phyloP scores from a whole-genome alignment of 1,284 basidiomycete genomes.

The Boletus smithii region DNA sequence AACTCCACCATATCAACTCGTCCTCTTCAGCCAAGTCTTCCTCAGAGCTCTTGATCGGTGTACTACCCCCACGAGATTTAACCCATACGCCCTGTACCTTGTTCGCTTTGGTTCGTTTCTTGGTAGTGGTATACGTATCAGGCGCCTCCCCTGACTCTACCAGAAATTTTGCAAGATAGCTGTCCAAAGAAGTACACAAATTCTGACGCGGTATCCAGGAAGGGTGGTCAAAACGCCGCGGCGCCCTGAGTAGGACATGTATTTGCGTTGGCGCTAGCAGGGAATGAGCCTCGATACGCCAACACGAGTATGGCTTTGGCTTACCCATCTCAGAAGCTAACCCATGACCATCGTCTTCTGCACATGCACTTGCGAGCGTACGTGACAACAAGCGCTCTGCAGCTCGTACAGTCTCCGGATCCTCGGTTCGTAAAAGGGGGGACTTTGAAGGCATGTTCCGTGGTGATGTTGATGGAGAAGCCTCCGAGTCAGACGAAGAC shows the following conservation, averaged over 20 bases:
- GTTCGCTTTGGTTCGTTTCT: conserved; percentile 31
- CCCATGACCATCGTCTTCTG: conserved; percentile 52
- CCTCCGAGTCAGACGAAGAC: conserved; percentile 10
- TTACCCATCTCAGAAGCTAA: conserved; percentile 60
- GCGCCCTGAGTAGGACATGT: conserved; percentile 67
- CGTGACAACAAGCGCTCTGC: conserved; percentile 62
- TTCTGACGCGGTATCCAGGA: conserved; percentile 73
- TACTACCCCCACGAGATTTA: conserved; percentile 25
- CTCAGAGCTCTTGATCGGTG: not conserved
- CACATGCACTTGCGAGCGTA: conserved; percentile 52
- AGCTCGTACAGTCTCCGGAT: conserved; percentile 46
- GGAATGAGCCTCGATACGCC: not conserved
- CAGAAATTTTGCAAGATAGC: conserved; percentile 39
- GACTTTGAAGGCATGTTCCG: conserved; percentile 1
- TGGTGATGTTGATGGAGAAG: conserved; percentile 7
- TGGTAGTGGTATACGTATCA: not conserved
- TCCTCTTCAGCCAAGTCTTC: conserved; percentile 45
- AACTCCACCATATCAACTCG: conserved; percentile 79
- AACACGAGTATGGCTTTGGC: conserved; percentile 16
- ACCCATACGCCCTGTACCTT: conserved; percentile 63
- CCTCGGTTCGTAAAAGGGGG: conserved; percentile 35
- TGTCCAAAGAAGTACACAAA: conserved; percentile 43
- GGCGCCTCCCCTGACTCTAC: conserved; percentile 24
- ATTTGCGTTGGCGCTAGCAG: conserved; percentile 63
- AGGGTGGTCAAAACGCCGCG: conserved; percentile 65